Evolutionary conservation across 768 basidiomycete species (phyloP), one percentile per base, ranked within the genome.

Genomic region (Leccinum uliginosum): DNA sequence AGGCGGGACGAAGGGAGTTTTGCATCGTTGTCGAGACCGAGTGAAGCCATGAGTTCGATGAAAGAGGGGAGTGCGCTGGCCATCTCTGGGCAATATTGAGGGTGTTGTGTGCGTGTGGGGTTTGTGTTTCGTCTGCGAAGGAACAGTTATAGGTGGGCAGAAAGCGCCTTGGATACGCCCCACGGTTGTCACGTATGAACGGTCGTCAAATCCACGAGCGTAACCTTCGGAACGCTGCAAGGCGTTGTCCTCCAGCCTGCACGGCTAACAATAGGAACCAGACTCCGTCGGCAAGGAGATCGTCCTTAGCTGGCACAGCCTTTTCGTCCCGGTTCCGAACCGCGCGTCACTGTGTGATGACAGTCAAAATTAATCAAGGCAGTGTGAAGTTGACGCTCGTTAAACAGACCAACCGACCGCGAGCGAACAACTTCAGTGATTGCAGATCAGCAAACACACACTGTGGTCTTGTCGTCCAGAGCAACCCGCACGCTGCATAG

Each of bases 31-130:
- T 88, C 83, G 71, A 92, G 78, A 61, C 88, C 91, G 63, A 93
- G 78, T 58, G 91, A 83, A 60, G 83, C 83, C 89, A 93, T 90
- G 69, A 93, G 87, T 75, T 91, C 85, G 57, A 90, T 84, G 71
- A 93, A 93, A 55, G 91, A 91, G 67, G 91, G 91, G 65, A 92
- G 84, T 66, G 87, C 73, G 68, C 67, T 54, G 35, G 86, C 76
- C 86, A 86, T 32, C 30, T 89, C 65, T 68, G 63, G 63, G 62
- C 64, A 73, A 73, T 60, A n/a, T n/a, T n/a, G n/a, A 67, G 65
- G 66, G 32, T 3, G 12, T 12, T 34, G 34, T 38, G 29, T 29
- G 29, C 4, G 29, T 9, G 29, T 9, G 17, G 38, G 38, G 38
- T 4, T 10, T 40, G 38, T 40, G 38, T 40, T 40, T 40, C 38